These are phyloP conservation scores for Vicia faba DNA, from an alignment of 306 rosid species.

Conservation along the genomic window DNA sequence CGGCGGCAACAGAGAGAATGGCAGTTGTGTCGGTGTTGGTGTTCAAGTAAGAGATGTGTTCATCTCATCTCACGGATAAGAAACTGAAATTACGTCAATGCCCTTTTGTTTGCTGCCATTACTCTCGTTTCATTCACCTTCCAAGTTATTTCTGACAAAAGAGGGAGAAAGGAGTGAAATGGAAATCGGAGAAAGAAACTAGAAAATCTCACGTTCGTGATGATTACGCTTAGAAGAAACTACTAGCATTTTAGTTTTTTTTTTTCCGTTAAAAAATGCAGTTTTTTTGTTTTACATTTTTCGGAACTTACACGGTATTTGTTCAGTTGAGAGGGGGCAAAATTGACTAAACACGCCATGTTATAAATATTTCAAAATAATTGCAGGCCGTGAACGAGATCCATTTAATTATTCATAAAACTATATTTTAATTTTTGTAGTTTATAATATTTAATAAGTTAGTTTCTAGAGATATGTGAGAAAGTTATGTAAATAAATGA, in stretches of 20 bases:
- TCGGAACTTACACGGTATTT: not conserved
- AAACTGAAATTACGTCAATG: not conserved
- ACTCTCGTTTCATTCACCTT: not conserved
- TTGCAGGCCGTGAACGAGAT: not conserved
- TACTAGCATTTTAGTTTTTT: not conserved
- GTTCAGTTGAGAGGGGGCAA: not conserved
- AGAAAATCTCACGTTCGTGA: not conserved
- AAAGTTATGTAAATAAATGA: too few species aligned
- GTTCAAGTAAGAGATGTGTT: conserved; percentile 44
- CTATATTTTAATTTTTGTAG: not conserved
- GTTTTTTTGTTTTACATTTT: not conserved
- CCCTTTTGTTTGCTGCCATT: not conserved
- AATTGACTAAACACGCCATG: not conserved
- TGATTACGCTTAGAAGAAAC: not conserved
- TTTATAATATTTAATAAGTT: too few species aligned
- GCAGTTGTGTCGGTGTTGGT: conserved; percentile 37
- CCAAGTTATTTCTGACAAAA: not conserved
- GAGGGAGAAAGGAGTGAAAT: not conserved
- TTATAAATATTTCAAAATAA: too few species aligned
- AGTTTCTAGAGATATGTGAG: too few species aligned
- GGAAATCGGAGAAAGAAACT: not conserved
- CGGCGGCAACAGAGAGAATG: conserved; percentile 50
- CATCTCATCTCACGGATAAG: conserved; percentile 37
- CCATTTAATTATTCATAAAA: not conserved
- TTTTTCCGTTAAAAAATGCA: not conserved